phyloP scores from a whole-genome alignment of 768 basidiomycete genomes.

The Gautieria morchelliformis region DNA sequence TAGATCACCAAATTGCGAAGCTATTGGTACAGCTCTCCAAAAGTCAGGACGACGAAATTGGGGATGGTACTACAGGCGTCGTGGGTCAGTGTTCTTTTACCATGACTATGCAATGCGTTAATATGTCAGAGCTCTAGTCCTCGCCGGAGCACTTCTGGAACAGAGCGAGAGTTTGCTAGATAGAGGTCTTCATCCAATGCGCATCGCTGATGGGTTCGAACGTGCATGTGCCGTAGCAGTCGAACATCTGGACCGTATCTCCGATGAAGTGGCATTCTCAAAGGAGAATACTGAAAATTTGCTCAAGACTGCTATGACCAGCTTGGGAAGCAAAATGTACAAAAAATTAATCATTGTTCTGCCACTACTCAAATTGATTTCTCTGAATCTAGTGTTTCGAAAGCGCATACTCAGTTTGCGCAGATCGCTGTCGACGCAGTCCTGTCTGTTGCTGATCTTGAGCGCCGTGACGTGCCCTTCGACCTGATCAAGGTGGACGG shows the following conservation, averaged over 20 bases:
- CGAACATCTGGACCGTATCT: constrained; percentile 81
- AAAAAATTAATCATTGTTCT: constrained; percentile 17
- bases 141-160: constrained; percentile 95
- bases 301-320: constrained; percentile 91
- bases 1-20: constrained; percentile 98
- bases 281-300: constrained; percentile 76
- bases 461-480: constrained; percentile 90
- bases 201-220: constrained; percentile 98
- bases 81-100: constrained; percentile 59
- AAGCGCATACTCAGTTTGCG: constrained; percentile 91
- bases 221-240: constrained; percentile 87
- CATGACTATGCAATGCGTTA: constrained; percentile 1
- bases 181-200: constrained; percentile 97
- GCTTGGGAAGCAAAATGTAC: constrained; percentile 96
- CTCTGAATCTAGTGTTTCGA: constrained; percentile 66
- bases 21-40: constrained; percentile 93
- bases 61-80: constrained; percentile 98
- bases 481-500: constrained; percentile 99
- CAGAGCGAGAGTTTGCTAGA: constrained; percentile 95
- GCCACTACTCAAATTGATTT: constrained; percentile 1
- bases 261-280: constrained; percentile 83
- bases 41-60: constrained; percentile 99
- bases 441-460: constrained; percentile 86
- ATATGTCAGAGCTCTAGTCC: constrained; percentile 39
- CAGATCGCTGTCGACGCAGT: constrained; percentile 98